These are phyloP conservation scores for Candida sp. DNA, from an alignment of 1,139 yeast species.

Conservation along the genomic window DNA sequence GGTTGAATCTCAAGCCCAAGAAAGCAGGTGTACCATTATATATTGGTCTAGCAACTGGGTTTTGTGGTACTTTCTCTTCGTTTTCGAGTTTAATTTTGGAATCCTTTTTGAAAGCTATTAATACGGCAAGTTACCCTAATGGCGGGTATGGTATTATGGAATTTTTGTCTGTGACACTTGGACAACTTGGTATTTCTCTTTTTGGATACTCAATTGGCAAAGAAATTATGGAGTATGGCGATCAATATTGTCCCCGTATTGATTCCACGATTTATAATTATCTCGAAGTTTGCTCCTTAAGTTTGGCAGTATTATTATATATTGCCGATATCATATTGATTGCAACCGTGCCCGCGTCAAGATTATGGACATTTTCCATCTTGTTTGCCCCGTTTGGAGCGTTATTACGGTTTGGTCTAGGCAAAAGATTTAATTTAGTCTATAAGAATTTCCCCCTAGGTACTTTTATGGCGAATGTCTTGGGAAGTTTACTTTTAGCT, in stretches of 20 bases:
- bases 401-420: constrained; percentile 49
- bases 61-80: constrained; percentile 80
- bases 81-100: constrained; percentile 73
- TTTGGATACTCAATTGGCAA: constrained; percentile 33
- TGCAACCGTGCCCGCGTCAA: constrained; percentile 43
- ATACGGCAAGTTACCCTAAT: constrained; percentile 53
- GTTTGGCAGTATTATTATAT: constrained; percentile 28
- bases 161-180: constrained; percentile 34
- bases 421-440: constrained; percentile 45
- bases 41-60: constrained; percentile 73
- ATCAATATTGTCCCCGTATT: constrained; percentile 39
- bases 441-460: constrained; percentile 59
- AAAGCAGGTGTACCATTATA: constrained; percentile 51
- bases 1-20: constrained; percentile 20
- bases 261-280: constrained; percentile 11
- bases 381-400: constrained; percentile 71
- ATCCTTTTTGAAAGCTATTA: constrained; percentile 52
- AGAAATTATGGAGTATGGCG: constrained; percentile 20
- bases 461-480: constrained; percentile 65
- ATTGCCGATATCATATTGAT: constrained; percentile 43
- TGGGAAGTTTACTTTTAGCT: constrained; percentile 58
- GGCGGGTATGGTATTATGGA: constrained; percentile 82
- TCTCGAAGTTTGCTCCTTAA: constrained; percentile 16
- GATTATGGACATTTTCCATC: constrained; percentile 59
- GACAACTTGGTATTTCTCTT: constrained; percentile 33